phyloP scores from a whole-genome alignment of 2,329 filamentous ascomycete species.

The Dryadomyces sulphureus region DNA sequence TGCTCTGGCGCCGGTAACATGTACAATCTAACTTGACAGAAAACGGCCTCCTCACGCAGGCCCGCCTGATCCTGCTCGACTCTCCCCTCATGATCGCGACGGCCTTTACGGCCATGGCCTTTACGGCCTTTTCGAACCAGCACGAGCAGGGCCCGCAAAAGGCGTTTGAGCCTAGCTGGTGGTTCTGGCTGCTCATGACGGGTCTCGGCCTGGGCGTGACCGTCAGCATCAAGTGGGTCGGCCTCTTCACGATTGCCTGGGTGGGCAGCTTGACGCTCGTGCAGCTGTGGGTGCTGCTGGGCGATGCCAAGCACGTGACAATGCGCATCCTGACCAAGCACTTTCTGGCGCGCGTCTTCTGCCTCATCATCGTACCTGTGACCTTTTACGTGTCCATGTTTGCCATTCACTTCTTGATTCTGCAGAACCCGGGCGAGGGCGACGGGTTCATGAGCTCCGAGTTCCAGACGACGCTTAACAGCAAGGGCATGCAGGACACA shows the following conservation, averaged over 20 bases:
- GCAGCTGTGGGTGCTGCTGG: conserved; percentile 90
- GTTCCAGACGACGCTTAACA: conserved; percentile 94
- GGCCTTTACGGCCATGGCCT: conserved; percentile 77
- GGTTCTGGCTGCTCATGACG: conserved; percentile 89
- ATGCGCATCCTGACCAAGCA: conserved; percentile 84
- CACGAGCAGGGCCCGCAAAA: conserved; percentile 82
- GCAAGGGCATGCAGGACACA: conserved; percentile 90
- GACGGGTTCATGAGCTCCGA: conserved; percentile 99
- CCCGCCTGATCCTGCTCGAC: conserved; percentile 87
- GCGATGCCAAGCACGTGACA: conserved; percentile 74
- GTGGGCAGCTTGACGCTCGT: conserved; percentile 79
- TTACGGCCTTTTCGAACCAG: conserved; percentile 89
- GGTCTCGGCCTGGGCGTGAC: conserved; percentile 82
- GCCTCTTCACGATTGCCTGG: conserved; percentile 97
- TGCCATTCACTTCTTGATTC: conserved; percentile 84
- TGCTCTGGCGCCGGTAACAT: too few relatives aligned
- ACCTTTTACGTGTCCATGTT: conserved; percentile 97
- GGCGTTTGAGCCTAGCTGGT: conserved; percentile 84
- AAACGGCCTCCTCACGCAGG: conserved; percentile 90
- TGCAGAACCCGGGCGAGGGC: conserved; percentile 88
- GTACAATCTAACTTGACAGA: conserved; percentile 44
- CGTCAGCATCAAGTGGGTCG: conserved; percentile 96
- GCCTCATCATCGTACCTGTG: conserved; percentile 74
- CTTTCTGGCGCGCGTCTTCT: conserved; percentile 80
- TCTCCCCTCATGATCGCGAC: conserved; percentile 90